A percentile compares a stretch with the other conserved stretches of the same genome.
These are phyloP conservation scores for Ophiocordyceps camponoti-rufipedis DNA, from an alignment of 2,329 filamentous ascomycete genomes.

Conservation along the genomic window DNA sequence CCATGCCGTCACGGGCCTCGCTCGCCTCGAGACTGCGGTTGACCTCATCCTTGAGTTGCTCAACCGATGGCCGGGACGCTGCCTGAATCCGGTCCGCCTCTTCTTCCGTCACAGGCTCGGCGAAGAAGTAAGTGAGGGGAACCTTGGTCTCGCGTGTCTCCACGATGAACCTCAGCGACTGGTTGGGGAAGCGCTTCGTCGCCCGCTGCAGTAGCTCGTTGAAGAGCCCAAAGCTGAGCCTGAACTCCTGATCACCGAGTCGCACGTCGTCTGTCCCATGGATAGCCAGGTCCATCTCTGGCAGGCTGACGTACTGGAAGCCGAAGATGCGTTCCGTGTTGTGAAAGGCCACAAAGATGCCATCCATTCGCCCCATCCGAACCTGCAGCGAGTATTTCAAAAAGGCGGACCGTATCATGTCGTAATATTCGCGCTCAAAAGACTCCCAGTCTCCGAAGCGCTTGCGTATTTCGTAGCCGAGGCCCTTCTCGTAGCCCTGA, in stretches of 20 bases:
- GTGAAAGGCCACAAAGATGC: constrained; percentile 93
- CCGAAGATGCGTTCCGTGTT: constrained; percentile 92
- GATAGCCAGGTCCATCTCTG: constrained; percentile 80
- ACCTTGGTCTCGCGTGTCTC: constrained; percentile 47
- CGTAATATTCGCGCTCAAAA: constrained; percentile 87
- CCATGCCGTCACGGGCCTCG: constrained; percentile 7
- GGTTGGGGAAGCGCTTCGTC: constrained; percentile 54
- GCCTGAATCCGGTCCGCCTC: constrained; percentile 60
- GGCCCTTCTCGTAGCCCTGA: constrained; percentile 48
- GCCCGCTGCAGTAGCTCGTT: constrained; percentile 65
- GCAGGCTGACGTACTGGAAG: constrained; percentile 79
- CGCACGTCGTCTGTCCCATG: constrained; percentile 52
- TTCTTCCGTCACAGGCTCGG: constrained; percentile 59
- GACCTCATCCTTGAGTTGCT: constrained; percentile 48
- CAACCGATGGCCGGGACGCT: constrained; percentile 42
- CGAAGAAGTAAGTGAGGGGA: constrained; percentile 76
- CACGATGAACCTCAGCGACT: constrained; percentile 63
- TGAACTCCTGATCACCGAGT: constrained; percentile 74
- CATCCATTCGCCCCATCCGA: constrained; percentile 95
- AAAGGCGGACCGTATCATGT: constrained; percentile 90
- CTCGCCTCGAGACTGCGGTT: constrained; percentile 22
- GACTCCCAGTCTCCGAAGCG: constrained; percentile 71
- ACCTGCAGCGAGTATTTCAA: constrained; percentile 95
- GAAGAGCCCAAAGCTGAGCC: constrained; percentile 57
- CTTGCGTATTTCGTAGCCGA: constrained; percentile 71